Percentiles rank a stretch among this genome's conserved stretches.
These are phyloP conservation scores for Tillandsia leiboldiana DNA, from an alignment of 176 grass and related monocot genomes.

Conservation along the genomic window DNA sequence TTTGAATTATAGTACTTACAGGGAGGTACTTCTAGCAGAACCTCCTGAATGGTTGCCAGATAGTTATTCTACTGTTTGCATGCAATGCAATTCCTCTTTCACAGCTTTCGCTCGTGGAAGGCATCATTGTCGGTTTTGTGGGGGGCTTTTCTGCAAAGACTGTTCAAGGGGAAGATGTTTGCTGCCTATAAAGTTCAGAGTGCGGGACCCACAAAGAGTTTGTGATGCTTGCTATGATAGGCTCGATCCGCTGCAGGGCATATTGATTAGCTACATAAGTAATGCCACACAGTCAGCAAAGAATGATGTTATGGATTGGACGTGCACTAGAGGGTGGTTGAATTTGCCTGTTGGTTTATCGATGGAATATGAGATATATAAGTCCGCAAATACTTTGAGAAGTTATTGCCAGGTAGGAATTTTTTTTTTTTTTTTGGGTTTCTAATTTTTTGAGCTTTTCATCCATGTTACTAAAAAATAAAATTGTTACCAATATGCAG, in stretches of 20 bases:
- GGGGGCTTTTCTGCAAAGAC: constrained; percentile 58
- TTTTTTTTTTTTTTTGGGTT: too few species aligned
- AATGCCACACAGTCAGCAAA: constrained; percentile 69
- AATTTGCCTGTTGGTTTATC: constrained; percentile 83
- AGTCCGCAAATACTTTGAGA: constrained; percentile 48
- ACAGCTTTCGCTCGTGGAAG: constrained; percentile 54
- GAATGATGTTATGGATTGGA: constrained; percentile 91
- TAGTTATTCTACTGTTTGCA: constrained; percentile 57
- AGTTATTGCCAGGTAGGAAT: constrained; percentile 51
- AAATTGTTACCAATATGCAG: constrained; percentile 22
- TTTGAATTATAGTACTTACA: constrained; percentile 38
- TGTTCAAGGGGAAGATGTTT: constrained; percentile 68
- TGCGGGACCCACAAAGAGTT: constrained; percentile 65
- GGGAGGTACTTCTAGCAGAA: constrained; percentile 49
- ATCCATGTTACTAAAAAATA: neutral
- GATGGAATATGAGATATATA: constrained; percentile 93
- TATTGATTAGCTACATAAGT: constrained; percentile 60
- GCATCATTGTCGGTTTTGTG: constrained; percentile 91
- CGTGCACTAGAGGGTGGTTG: constrained; percentile 67
- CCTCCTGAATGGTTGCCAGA: constrained; percentile 80
- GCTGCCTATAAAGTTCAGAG: constrained; percentile 64
- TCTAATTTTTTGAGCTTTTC: too few species aligned
- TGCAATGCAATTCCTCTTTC: constrained; percentile 73
- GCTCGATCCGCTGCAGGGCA: constrained; percentile 70
- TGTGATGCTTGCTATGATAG: constrained; percentile 82